Percentiles rank a stretch among this genome's conserved stretches.
phyloP scores from a whole-genome alignment of 169 alveolate species.

The Eimeria praecox region DNA sequence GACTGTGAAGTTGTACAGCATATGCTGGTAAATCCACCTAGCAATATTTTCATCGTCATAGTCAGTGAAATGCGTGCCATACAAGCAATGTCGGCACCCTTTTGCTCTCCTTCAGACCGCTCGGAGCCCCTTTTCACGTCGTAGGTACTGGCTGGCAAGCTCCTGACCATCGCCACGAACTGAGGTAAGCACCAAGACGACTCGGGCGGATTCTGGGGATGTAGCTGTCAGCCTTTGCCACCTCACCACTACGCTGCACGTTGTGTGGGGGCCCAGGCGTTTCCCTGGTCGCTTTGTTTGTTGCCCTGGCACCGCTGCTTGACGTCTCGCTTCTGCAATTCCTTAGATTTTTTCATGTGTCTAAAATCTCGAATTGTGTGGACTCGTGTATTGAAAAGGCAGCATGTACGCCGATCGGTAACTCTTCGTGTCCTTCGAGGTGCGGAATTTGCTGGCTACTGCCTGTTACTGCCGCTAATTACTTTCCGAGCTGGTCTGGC shows the following conservation, averaged over 20 bases:
- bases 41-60: neutral
- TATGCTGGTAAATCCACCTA: neutral
- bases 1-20: neutral
- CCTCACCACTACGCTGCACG: neutral
- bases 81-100: neutral
- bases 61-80: neutral
- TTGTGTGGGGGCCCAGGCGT: neutral
- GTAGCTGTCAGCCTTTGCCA: neutral
- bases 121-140: neutral
- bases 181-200: neutral
- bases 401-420: neutral
- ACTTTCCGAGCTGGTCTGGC: neutral
- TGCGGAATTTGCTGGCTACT: neutral
- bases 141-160: too few relatives aligned
- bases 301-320: neutral
- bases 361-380: neutral
- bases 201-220: neutral
- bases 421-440: neutral
- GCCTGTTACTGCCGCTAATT: neutral
- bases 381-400: neutral
- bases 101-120: neutral
- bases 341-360: neutral
- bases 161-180: too few relatives aligned
- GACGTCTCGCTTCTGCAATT: neutral
- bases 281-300: neutral